Percentiles rank a stretch among this genome's conserved stretches.
phyloP scores from a whole-genome alignment of 1,139 yeast species.

The Saccharomyces hybrid region DNA sequence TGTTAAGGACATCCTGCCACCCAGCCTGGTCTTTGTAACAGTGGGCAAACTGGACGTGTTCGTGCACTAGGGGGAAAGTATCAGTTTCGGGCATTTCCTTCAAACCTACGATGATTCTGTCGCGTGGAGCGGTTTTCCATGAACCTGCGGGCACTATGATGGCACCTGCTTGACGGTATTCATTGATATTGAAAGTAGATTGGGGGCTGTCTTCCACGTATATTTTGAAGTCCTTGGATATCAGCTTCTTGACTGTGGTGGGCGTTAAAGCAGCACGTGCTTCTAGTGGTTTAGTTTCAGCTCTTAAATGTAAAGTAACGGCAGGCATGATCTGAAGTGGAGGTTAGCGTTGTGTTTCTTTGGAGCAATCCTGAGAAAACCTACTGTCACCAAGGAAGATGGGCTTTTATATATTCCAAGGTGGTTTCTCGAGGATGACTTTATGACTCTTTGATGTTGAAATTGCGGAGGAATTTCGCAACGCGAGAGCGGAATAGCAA shows the following conservation, averaged over 20 bases:
- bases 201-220: constrained; percentile 82
- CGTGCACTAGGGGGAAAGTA: constrained; percentile 84
- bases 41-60: constrained; percentile 97
- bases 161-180: constrained; percentile 77
- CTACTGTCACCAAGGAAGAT: background rate
- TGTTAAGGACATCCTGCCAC: constrained; percentile 80
- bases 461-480: background rate
- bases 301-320: constrained; percentile 73
- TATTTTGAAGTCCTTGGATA: constrained; percentile 82
- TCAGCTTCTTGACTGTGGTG: constrained; percentile 69
- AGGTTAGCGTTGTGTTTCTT: background rate
- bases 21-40: constrained; percentile 97
- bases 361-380: background rate
- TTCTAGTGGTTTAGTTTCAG: constrained; percentile 94
- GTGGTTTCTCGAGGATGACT: background rate
- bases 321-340: constrained; percentile 11
- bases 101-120: constrained; percentile 83
- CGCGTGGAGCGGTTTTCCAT: constrained; percentile 85
- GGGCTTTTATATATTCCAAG: background rate
- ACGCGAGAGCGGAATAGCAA: background rate
- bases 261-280: constrained; percentile 97
- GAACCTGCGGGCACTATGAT: constrained; percentile 85
- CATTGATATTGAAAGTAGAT: constrained; percentile 67
- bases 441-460: background rate
- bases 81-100: constrained; percentile 92